phyloP scores from a whole-genome alignment of 2,329 filamentous ascomycete genomes.

The Pseudogymnoascus pannorum region DNA sequence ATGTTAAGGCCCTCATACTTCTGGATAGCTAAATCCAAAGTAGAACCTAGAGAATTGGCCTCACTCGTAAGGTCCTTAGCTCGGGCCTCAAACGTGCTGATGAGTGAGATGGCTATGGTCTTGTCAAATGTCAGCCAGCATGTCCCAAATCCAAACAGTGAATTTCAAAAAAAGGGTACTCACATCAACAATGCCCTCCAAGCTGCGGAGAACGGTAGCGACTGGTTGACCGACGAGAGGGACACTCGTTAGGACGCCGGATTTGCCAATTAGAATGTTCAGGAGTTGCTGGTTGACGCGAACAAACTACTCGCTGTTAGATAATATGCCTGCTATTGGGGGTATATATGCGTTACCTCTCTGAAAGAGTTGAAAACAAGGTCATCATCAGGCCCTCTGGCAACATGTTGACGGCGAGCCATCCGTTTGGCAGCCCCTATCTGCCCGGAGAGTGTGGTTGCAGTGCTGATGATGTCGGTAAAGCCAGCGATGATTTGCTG shows the following conservation, averaged over 20 bases:
- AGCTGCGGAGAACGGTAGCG: no score
- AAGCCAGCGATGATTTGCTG: constrained; percentile 28
- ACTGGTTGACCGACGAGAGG: constrained; percentile 27
- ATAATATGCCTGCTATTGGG: neutral
- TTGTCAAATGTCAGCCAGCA: no score
- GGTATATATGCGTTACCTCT: constrained; percentile 12
- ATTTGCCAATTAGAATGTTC: constrained; percentile 32
- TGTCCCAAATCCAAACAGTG: no score
- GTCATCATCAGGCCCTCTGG: constrained; percentile 14
- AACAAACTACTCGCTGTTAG: constrained; percentile 21
- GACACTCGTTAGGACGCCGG: constrained; percentile 24
- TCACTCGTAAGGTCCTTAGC: no score
- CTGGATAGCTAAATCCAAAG: no score
- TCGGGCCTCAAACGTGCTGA: no score
- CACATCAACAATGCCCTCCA: no score
- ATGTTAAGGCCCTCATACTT: no score
- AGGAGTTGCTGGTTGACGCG: constrained; percentile 28
- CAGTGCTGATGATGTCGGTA: constrained; percentile 25
- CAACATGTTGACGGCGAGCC: constrained; percentile 14
- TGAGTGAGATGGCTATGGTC: no score
- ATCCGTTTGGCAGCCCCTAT: constrained; percentile 16
- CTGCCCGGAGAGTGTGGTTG: neutral
- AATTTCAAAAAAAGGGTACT: no score
- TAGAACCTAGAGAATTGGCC: no score
- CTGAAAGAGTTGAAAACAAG: constrained; percentile 26